Evolutionary conservation across 345 rosid genomes (phyloP), one percentile per base, ranked within the genome.

Genomic region (Lagerstroemia speciosa): DNA sequence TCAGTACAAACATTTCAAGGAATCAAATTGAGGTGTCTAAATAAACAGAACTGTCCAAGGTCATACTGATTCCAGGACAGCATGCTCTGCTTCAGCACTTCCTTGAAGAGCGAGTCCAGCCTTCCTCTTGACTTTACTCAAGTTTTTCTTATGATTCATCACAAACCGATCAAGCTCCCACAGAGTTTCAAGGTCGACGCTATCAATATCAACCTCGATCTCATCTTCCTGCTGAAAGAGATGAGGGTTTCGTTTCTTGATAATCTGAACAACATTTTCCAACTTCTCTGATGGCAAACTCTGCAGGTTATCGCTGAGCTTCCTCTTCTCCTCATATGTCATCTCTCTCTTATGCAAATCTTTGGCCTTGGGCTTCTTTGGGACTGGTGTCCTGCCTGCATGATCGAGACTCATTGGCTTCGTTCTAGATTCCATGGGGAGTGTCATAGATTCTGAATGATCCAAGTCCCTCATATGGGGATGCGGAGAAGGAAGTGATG

Each of bases 181-280:
- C 69, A 91, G 90, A 15, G 96, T 94, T 71, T 86, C 82, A 20
- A 77, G 78, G 77, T 91, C 97, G 71, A 94, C 86, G 78, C 78
- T 79, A 65, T 89, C 97, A 66, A 94, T 88, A 69, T 94, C 99
- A 41, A 94, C 78, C 77, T 91, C 99, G 78, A 94, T 85, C 81
- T 91, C 99, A 78, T 89, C 95, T 24, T 91, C 95, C 72, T 88
- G 83, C 73, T 83, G 89, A 62, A 78, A 79, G 48, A 91, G 87
- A 29, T 79, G 86, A 31, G 88, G 84, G 66, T 83, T 94, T 66
- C 89, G 83, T 79, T 83, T 88, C 82, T 80, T 94, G 69, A 94
- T 89, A 71, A 91, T 94, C 80, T 87, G 90, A 60, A 94, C 95
- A 62, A 89, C 80, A 15, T 73, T 72, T 48, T 87, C 96, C 65